These are phyloP conservation scores for Saccharomycopsis malanga DNA, from an alignment of 805 yeast species.

Conservation along the genomic window DNA sequence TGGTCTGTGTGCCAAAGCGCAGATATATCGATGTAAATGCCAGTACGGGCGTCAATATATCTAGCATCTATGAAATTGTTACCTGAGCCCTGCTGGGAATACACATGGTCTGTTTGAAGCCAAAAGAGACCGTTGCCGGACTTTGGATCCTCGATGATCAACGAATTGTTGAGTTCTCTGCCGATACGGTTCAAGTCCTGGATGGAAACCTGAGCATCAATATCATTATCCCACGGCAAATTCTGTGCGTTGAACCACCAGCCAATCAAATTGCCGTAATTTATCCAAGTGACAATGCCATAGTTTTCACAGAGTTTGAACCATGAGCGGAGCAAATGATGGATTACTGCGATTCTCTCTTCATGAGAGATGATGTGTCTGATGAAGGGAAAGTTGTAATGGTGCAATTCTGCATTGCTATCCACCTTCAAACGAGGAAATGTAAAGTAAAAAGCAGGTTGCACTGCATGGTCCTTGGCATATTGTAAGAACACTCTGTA, in stretches of 20 bases:
- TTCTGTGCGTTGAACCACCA: constrained; percentile 55
- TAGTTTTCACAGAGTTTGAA: constrained; percentile 39
- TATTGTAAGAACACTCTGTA: constrained; percentile 25
- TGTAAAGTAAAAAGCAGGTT: constrained; percentile 26
- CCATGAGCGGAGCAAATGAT: constrained; percentile 48
- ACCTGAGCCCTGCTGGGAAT: constrained; percentile 31
- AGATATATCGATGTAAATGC: constrained; percentile 44
- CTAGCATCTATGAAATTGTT: constrained; percentile 39
- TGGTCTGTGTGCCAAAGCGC: constrained; percentile 29
- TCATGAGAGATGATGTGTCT: constrained; percentile 28
- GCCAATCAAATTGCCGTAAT: constrained; percentile 57
- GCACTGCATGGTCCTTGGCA: constrained; percentile 25
- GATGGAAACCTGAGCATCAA: constrained; percentile 56
- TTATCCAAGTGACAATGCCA: constrained; percentile 49
- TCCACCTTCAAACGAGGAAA: constrained; percentile 27
- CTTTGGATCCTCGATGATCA: constrained; percentile 37
- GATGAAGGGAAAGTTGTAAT: constrained; percentile 30
- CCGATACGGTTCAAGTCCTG: constrained; percentile 38
- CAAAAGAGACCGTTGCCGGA: constrained; percentile 31
- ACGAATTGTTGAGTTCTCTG: constrained; percentile 40
- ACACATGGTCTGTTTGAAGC: constrained; percentile 31
- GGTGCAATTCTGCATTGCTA: constrained; percentile 26
- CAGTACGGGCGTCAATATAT: constrained; percentile 42
- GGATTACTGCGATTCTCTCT: constrained; percentile 32
- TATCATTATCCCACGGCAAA: constrained; percentile 56